A percentile compares a stretch with the other conserved stretches of the same genome.
phyloP scores from a whole-genome alignment of 1,284 basidiomycete genomes.

The Cystobasidium pallidum region DNA sequence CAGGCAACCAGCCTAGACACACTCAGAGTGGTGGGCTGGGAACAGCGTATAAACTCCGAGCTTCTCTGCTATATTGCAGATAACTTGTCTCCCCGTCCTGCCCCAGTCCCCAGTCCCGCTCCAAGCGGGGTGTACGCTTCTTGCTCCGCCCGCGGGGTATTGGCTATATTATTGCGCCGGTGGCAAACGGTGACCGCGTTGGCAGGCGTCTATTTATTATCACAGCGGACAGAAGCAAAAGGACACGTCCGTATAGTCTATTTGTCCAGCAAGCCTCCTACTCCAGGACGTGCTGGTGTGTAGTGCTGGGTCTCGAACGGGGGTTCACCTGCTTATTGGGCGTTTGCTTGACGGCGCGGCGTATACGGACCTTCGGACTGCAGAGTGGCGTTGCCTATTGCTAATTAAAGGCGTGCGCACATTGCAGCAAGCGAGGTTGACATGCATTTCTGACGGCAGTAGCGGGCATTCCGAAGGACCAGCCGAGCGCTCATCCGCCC shows the following conservation, averaged over 20 bases:
- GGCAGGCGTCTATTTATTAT: background rate
- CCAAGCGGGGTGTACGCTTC: conserved; percentile 1
- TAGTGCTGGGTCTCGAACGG: no score
- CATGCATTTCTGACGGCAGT: background rate
- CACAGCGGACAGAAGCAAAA: background rate
- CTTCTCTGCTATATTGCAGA: no score
- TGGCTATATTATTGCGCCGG: background rate
- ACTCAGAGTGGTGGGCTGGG: no score
- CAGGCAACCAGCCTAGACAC: no score
- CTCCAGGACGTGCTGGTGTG: no score
- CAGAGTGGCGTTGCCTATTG: no score
- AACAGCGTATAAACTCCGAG: no score
- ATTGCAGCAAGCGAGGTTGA: background rate
- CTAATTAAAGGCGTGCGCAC: background rate
- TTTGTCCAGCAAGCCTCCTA: no score
- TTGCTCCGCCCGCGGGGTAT: conserved; percentile 5
- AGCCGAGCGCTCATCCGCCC: conserved; percentile 13
- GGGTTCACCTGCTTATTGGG: no score
- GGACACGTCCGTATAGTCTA: background rate
- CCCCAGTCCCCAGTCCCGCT: background rate
- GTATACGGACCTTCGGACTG: no score
- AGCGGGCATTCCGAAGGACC: background rate
- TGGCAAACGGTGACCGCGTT: background rate
- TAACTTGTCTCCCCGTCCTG: background rate
- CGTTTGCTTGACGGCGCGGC: no score